Evolutionary conservation across 352 stramenopile species (phyloP), one percentile per base, ranked within the genome.

Genomic region (Hyaloperonospora brassicae): DNA sequence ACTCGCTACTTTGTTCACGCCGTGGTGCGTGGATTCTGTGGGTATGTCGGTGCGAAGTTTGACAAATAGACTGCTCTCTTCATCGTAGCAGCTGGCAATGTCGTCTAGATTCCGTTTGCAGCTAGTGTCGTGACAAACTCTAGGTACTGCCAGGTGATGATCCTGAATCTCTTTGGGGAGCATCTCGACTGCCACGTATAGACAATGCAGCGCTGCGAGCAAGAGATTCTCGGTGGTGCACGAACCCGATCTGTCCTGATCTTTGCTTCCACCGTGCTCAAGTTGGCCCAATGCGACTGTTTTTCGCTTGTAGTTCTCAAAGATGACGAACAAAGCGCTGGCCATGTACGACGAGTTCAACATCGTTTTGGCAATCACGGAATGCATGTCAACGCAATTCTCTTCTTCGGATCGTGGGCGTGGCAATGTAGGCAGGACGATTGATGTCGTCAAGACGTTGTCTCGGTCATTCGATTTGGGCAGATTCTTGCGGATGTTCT

Each of bases 401-500:
- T 25, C 17, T 8, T 34, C 56, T 51, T 63, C 52, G 23, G 59
- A 17, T 21, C 56, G 53, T 14, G 58, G 9, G 4, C 39, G 52
- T 23, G 70, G 68, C 11, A 83, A 46, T 12, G 78, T 59, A 17
- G 72, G 70, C 35, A 79, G 41, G 0, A 64, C 51, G 34, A 62
- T 45, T 24, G 56, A 60, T 17, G 47, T 12, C 17, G 27, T 53
- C 11, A 30, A 34, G 22, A 11, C 17, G 35, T 43, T 24, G 14
- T 44, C 43, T 46, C 56, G 34, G 21, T 59, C 47, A 57, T 35
- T 41, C 17, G 42, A 30, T 23, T 61, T 68, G 43, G 24, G 21
- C 39, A 69, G 21, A 25, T 71, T 61, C 41, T 82, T 84, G 35
- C 67, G 73, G 6, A 86, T 58, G 41, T 92, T 89, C 50, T 89